Base-by-base conservation (phyloP, 108 stramenopile genomes). In the Cylindrotheca fusiformis region DNA sequence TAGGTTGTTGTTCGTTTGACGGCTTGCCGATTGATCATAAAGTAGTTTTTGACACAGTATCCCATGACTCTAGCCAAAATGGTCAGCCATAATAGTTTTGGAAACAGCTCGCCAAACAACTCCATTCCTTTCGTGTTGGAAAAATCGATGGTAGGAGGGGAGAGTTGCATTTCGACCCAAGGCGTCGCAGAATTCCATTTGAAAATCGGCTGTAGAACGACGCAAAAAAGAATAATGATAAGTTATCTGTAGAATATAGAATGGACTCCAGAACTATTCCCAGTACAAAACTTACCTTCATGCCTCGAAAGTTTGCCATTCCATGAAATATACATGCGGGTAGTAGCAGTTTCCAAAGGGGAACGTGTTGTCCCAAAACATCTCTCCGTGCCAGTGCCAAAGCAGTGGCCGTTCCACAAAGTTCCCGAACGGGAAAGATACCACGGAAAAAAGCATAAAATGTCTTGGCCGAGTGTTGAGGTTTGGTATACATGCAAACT, bases 391-490 rank as follows among this genome's bases (percentile, higher is more conserved):
- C 97, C 48, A 95, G 65, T 21, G 78, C 71, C 26, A 97, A 74
- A n/a, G 95, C 97, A 44, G 94, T 94, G 76, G 95, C 86, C 14
- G 90, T 90, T 19, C 93, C 97, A 65, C 97, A 97, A 2, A 96
- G 74, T 75, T 97, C 97, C 49, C 95, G 95, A 53, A 97, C 84
- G 20, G 97, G 97, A 65, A 95, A 97, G 5, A 90, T 48, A 0
- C 96, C 96, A 33, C 97, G 89, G 56, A 73, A 83, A 46, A 95
- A 47, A 21, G 94, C 90, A 60, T 86, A 95, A 32, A 89, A 86
- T 6, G 58, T 53, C 64, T 91, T 90, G 57, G 83, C 58, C 4
- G 59, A 70, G 60, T 91, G 66, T 2, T 63, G n/a, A 17, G 66
- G 47, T 60, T 91, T 95, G 31, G 90, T 90, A 75, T 91, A 95